These are phyloP conservation scores for Nannochloris sp. DNA, from an alignment of 139 green algal species.

Conservation along the genomic window DNA sequence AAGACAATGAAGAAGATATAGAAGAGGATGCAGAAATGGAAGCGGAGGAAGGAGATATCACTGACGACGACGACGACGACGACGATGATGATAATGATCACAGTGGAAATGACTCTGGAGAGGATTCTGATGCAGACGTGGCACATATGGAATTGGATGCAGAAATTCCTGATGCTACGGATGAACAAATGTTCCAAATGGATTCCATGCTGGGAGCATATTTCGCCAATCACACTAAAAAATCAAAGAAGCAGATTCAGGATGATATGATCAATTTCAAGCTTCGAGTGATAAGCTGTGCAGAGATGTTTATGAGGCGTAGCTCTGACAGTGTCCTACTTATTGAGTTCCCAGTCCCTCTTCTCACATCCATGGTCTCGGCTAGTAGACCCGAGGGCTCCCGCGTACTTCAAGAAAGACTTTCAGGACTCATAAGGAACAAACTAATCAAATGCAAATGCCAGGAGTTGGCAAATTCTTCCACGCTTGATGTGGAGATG, in stretches of 20 bases:
- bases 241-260: conserved; percentile 22
- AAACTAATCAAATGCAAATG: conserved; percentile 25
- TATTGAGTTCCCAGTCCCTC: conserved; percentile 25
- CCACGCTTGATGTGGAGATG: not conserved
- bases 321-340: conserved; percentile 41
- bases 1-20: conserved; percentile 15
- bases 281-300: conserved; percentile 49
- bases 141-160: conserved; percentile 3
- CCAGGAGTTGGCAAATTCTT: not conserved
- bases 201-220: conserved; percentile 57
- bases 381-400: conserved; percentile 18
- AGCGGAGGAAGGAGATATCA: conserved; percentile 21
- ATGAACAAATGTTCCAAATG: conserved; percentile 67
- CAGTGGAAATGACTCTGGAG: conserved; percentile 8
- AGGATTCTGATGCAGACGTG: conserved; percentile 17
- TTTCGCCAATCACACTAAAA: conserved; percentile 27
- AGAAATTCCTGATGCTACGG: conserved; percentile 20
- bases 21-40: conserved; percentile 20
- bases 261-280: conserved; percentile 52
- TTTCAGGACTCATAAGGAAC: conserved; percentile 30
- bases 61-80: conserved; percentile 19
- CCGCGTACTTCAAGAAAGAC: conserved; percentile 36
- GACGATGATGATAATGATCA: conserved; percentile 23
- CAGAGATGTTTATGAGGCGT: conserved; percentile 58
- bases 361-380: conserved; percentile 35